Evolutionary conservation across 129 eudicot species (phyloP).

Genomic region (Helianthus tuberosus): DNA sequence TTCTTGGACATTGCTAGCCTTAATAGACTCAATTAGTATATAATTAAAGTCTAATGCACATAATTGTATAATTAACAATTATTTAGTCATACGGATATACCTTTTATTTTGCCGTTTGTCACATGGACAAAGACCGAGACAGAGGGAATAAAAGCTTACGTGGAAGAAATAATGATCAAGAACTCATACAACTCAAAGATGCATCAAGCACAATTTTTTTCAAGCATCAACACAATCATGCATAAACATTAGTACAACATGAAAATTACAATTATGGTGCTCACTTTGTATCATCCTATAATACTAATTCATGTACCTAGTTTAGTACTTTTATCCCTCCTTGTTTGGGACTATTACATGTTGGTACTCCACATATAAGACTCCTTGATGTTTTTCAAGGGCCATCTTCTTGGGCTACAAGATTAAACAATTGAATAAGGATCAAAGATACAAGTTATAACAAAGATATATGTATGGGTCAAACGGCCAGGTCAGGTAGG

Average conservation of each 20-base stretch:
- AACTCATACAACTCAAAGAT: constrained; percentile 17
- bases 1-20: no score
- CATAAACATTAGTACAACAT: constrained; percentile 19
- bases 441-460: constrained; percentile 1
- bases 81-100: no score
- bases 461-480: background rate
- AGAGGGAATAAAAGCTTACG: background rate
- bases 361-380: constrained; percentile 26
- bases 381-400: constrained; percentile 26
- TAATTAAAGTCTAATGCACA: no score
- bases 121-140: background rate
- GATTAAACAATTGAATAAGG: constrained; percentile 1
- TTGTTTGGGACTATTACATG: constrained; percentile 18
- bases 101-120: no score
- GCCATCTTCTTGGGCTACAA: constrained; percentile 80
- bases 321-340: constrained; percentile 20
- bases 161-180: background rate
- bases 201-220: constrained; percentile 26
- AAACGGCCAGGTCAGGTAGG: background rate
- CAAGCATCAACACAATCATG: constrained; percentile 26
- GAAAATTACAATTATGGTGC: constrained; percentile 26
- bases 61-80: no score
- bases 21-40: no score
- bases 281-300: constrained; percentile 26
- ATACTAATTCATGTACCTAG: constrained; percentile 28